These are phyloP conservation scores for Phaeosphaeriaceae sp. DNA, from an alignment of 2,329 filamentous ascomycete genomes.

Conservation along the genomic window DNA sequence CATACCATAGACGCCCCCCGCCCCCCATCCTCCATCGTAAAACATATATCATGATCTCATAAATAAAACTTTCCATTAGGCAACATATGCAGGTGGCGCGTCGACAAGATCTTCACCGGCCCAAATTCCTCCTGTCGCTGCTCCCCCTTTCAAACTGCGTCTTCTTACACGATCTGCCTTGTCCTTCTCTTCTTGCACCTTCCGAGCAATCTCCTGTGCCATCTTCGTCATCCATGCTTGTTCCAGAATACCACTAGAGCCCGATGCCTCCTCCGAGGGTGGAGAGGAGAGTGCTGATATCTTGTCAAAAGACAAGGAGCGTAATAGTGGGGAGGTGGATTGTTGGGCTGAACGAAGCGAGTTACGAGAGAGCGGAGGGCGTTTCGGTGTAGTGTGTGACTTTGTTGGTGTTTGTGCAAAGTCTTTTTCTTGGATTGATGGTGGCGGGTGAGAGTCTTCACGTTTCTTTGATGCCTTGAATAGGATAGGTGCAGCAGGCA, in stretches of 20 bases:
- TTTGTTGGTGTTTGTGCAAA: slow-evolving; percentile 9
- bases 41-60: slow-evolving; percentile 5
- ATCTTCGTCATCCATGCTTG: slow-evolving; percentile 92
- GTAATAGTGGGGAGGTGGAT: slow-evolving; percentile 44
- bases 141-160: background rate
- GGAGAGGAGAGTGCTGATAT: slow-evolving; percentile 36
- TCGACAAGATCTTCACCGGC: slow-evolving; percentile 5
- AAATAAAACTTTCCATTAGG: background rate
- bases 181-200: slow-evolving; percentile 84
- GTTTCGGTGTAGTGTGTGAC: slow-evolving; percentile 21
- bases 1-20: no score
- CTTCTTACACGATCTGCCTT: slow-evolving; percentile 13
- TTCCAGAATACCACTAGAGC: slow-evolving; percentile 66
- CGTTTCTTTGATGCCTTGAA: slow-evolving; percentile 27
- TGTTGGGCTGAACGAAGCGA: slow-evolving; percentile 41
- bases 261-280: slow-evolving; percentile 26
- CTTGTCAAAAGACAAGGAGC: slow-evolving; percentile 44
- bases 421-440: slow-evolving; percentile 2
- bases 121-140: slow-evolving; percentile 2
- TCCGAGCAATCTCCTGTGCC: slow-evolving; percentile 86
- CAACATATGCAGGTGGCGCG: slow-evolving; percentile 8
- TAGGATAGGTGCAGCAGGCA: slow-evolving; percentile 36
- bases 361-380: slow-evolving; percentile 38
- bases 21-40: no score
- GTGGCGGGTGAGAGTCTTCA: slow-evolving; percentile 10